A percentile compares a stretch with the other conserved stretches of the same genome.
Conservation (phyloP, 2,329 filamentous ascomycete genomes). For the Macroventuria anomochaeta region DNA sequence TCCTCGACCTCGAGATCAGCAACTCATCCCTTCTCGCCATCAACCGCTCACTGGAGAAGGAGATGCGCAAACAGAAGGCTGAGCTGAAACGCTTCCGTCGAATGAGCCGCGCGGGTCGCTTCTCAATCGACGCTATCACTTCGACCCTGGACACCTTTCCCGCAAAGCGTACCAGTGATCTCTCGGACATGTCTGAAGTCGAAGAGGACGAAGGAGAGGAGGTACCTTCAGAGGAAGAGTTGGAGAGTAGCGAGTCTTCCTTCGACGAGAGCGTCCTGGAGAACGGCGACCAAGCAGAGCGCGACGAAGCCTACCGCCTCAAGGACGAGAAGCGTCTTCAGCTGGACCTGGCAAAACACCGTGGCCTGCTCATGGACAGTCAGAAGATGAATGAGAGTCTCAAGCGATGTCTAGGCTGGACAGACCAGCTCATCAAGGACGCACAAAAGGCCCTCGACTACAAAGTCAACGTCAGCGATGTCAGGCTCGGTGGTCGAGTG, state of each 20-base stretch:
- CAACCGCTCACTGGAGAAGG: slow-evolving; percentile 88
- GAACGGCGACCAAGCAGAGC: slow-evolving; percentile 51
- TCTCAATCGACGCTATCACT: slow-evolving; percentile 65
- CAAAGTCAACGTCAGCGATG: slow-evolving; percentile 76
- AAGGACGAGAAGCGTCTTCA: slow-evolving; percentile 84
- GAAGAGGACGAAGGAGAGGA: slow-evolving; percentile 48
- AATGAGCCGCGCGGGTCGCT: slow-evolving; percentile 79
- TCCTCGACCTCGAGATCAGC: slow-evolving; percentile 93
- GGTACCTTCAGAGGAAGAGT: slow-evolving; percentile 53
- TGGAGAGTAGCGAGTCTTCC: slow-evolving; percentile 57
- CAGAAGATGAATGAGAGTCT: slow-evolving; percentile 96
- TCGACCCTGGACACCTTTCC: slow-evolving; percentile 54
- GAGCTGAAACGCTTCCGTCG: slow-evolving; percentile 86
- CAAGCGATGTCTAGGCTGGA: slow-evolving; percentile 86
- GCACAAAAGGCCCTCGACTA: slow-evolving; percentile 88
- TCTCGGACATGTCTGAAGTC: slow-evolving; percentile 48
- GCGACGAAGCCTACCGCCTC: slow-evolving; percentile 63
- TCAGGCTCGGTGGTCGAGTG: slow-evolving; percentile 81
- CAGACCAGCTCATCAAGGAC: slow-evolving; percentile 87
- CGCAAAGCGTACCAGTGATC: slow-evolving; percentile 40
- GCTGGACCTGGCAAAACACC: slow-evolving; percentile 85
- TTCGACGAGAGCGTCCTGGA: slow-evolving; percentile 58
- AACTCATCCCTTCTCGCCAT: slow-evolving; percentile 95
- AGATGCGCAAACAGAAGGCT: slow-evolving; percentile 87
- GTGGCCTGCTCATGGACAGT: slow-evolving; percentile 84